These are phyloP conservation scores for Lactarius evosmus DNA, from an alignment of 768 basidiomycete genomes.

Conservation along the genomic window DNA sequence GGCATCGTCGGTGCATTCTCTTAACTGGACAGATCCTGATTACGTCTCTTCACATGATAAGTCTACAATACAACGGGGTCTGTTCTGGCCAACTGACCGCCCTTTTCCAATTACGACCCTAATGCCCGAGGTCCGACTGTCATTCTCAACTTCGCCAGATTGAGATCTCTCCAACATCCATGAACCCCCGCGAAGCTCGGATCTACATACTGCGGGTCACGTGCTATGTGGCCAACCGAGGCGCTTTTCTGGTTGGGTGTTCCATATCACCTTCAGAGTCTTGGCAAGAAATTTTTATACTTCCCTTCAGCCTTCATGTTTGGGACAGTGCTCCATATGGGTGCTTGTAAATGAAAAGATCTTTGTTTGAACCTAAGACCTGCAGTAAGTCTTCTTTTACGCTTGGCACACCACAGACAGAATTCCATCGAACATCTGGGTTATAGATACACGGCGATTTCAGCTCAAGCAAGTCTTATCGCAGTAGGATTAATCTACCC, in stretches of 20 bases:
- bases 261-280: background rate
- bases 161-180: too few relatives aligned
- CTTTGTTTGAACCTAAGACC: background rate
- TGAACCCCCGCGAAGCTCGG: conserved; percentile 6
- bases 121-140: background rate
- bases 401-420: background rate
- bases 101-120: background rate
- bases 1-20: conserved; percentile 51
- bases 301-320: too few relatives aligned
- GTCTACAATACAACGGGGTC: conserved; percentile 4
- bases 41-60: background rate
- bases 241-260: background rate
- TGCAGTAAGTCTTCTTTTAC: background rate
- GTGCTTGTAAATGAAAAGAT: background rate
- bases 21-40: conserved; percentile 20
- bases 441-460: too few relatives aligned
- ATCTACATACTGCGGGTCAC: too few relatives aligned
- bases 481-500: too few relatives aligned
- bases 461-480: too few relatives aligned
- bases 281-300: background rate
- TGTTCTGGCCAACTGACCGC: background rate
- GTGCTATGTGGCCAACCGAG: too few relatives aligned
- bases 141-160: background rate
- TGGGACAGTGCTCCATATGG: background rate
- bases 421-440: background rate